Conservation (phyloP, 106 monocot genomes). For the Allium sativum region DNA sequence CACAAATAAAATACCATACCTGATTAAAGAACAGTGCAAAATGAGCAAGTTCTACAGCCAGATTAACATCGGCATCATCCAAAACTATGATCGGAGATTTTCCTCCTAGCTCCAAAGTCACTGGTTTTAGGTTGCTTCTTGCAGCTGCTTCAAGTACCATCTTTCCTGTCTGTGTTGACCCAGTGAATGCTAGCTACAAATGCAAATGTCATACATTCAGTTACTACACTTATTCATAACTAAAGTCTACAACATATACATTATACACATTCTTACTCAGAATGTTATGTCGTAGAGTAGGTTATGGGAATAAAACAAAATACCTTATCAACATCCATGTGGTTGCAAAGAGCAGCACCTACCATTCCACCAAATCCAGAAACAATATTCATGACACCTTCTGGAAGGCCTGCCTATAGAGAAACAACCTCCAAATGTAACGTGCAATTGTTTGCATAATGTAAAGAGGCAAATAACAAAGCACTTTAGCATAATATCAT, state of each 20-base stretch:
- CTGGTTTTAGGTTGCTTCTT: slow-evolving; percentile 85
- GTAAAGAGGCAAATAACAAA: not conserved
- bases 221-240: not conserved
- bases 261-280: not conserved
- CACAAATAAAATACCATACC: slow-evolving; percentile 22
- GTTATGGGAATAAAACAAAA: not conserved
- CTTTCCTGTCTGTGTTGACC: slow-evolving; percentile 82
- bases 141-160: slow-evolving; percentile 85
- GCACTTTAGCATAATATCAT: not conserved
- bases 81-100: slow-evolving; percentile 71
- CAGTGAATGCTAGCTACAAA: slow-evolving; percentile 81
- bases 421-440: not conserved
- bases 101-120: slow-evolving; percentile 79
- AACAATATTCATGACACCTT: slow-evolving; percentile 52
- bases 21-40: slow-evolving; percentile 93
- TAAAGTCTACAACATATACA: not conserved
- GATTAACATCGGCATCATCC: slow-evolving; percentile 82
- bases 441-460: not conserved
- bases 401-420: slow-evolving; percentile 38
- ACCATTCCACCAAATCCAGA: slow-evolving; percentile 64
- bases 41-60: slow-evolving; percentile 92
- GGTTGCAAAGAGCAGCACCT: slow-evolving; percentile 62
- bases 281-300: not conserved
- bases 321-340: slow-evolving; percentile 86
- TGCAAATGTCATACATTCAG: not conserved